Evolutionary conservation across 345 rosid genomes (phyloP).

Genomic region (Boechera stricta): DNA sequence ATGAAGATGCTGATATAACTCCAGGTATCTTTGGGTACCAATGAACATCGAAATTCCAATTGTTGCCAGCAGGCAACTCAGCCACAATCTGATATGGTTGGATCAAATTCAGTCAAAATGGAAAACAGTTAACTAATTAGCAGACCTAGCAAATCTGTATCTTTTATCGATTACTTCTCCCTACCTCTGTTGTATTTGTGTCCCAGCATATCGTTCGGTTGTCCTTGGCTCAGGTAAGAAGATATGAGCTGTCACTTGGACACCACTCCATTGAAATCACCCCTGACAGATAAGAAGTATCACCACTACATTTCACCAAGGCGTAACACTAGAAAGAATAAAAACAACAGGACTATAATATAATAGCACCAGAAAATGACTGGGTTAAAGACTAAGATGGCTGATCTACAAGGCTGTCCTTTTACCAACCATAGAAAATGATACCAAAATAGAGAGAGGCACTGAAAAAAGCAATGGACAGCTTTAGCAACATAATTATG

Average conservation of each 20-base stretch:
- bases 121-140: slow-evolving; percentile 16
- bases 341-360: slow-evolving; percentile 34
- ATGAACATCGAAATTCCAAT: slow-evolving; percentile 98
- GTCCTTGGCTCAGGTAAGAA: slow-evolving; percentile 97
- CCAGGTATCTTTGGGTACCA: slow-evolving; percentile 98
- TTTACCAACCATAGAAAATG: slow-evolving; percentile 8
- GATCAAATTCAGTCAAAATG: slow-evolving; percentile 32
- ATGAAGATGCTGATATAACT: slow-evolving; percentile 94
- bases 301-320: slow-evolving; percentile 25
- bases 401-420: slow-evolving; percentile 21
- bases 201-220: slow-evolving; percentile 99
- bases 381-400: slow-evolving; percentile 17
- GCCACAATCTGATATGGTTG: slow-evolving; percentile 66
- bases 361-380: slow-evolving; percentile 18
- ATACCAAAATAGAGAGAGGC: slow-evolving; percentile 7
- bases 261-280: slow-evolving; percentile 99
- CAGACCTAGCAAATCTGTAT: slow-evolving; percentile 11
- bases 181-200: slow-evolving; percentile 85
- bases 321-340: slow-evolving; percentile 18
- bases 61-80: slow-evolving; percentile 93
- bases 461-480: neutral
- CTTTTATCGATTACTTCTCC: slow-evolving; percentile 30
- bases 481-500: neutral
- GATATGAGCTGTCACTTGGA: slow-evolving; percentile 88
- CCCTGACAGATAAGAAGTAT: slow-evolving; percentile 59